Evolutionary conservation across 225 moss, liverwort and hornwort species (phyloP).

Genomic region (Thuidium tamariscinum): DNA sequence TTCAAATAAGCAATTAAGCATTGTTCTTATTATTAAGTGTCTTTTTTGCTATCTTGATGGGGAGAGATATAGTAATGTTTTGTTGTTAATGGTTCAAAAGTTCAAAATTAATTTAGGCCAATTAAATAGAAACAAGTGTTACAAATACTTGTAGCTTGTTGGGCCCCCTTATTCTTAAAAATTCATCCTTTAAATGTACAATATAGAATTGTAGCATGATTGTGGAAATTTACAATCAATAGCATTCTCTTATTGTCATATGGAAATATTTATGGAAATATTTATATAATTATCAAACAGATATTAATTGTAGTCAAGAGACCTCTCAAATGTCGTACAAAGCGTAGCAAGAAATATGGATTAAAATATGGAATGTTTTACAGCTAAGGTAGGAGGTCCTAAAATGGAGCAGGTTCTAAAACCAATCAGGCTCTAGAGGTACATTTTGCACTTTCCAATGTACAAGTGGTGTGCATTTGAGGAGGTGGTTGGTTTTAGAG

Average conservation of each 20-base stretch:
- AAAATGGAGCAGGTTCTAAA: no score
- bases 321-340: neutral
- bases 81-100: neutral
- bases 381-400: no score
- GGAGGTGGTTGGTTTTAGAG: no score
- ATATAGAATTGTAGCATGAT: neutral
- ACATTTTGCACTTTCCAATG: no score
- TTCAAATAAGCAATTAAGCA: neutral
- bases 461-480: no score
- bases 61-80: neutral
- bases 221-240: neutral
- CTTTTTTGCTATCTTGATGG: neutral
- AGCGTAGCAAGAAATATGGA: neutral
- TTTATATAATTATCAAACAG: no score
- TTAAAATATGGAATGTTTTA: neutral
- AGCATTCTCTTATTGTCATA: neutral
- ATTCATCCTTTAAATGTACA: neutral
- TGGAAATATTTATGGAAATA: no score
- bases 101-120: neutral
- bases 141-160: no score
- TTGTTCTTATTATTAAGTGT: rapidly evolving
- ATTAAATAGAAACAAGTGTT: neutral
- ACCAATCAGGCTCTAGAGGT: no score
- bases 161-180: no score
- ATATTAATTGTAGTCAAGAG: no score